Evolutionary conservation across 768 basidiomycete species (phyloP).

Genomic region (Lactarius sp.): DNA sequence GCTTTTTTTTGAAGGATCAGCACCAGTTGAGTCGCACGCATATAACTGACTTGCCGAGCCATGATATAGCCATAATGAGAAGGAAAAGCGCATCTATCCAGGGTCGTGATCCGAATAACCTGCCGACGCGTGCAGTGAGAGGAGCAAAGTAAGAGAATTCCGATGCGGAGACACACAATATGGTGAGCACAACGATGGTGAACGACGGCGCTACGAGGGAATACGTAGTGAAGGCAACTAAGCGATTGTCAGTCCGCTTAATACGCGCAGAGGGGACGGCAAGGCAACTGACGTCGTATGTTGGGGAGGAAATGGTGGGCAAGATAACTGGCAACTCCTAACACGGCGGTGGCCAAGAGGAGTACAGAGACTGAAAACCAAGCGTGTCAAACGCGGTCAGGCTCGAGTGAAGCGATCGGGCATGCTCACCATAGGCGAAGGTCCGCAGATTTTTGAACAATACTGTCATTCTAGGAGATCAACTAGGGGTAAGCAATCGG

Average conservation of each 20-base stretch:
- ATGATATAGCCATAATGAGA: constrained; percentile 55
- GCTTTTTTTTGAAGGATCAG: constrained; percentile 14
- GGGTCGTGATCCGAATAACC: constrained; percentile 68
- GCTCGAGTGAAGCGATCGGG: background rate
- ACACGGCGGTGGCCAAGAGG: constrained; percentile 45
- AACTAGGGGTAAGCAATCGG: background rate
- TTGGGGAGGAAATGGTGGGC: constrained; percentile 61
- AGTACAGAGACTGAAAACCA: constrained; percentile 35
- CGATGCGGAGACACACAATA: constrained; percentile 8
- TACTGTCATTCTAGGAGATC: constrained; percentile 30
- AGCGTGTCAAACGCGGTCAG: background rate
- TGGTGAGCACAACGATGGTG: constrained; percentile 35
- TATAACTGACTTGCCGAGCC: constrained; percentile 54
- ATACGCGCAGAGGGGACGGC: background rate
- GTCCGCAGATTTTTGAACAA: constrained; percentile 34
- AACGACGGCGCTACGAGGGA: constrained; percentile 58
- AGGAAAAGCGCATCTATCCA: constrained; percentile 51
- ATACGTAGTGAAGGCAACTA: constrained; percentile 71
- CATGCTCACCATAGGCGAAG: constrained; percentile 30
- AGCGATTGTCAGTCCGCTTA: constrained; percentile 1
- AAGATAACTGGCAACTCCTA: constrained; percentile 67
- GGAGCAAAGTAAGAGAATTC: background rate
- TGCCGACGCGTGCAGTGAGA: constrained; percentile 29
- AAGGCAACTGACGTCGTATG: constrained; percentile 48
- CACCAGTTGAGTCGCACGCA: background rate